Percentiles rank a stretch among this genome's conserved stretches.
Conservation (phyloP, 305 asterid species). For the Rubia tinctorum region DNA sequence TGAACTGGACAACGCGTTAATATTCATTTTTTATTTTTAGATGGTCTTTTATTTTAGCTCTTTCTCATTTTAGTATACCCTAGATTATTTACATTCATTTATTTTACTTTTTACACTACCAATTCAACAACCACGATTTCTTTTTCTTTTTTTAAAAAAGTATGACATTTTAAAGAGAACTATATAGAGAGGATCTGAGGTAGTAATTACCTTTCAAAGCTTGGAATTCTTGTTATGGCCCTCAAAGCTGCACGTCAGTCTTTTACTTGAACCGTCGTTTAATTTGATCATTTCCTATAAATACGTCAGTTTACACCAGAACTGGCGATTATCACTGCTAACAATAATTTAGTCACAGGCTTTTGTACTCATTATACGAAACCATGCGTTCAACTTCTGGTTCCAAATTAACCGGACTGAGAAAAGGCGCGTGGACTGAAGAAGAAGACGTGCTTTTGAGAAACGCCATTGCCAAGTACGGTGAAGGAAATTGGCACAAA, state of each 20-base stretch:
- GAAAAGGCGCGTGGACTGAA: constrained; percentile 52
- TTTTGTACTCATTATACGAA: background rate
- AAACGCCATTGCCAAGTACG: constrained; percentile 31
- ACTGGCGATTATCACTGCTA: background rate
- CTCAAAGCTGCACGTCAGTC: constrained; percentile 3
- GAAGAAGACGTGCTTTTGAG: constrained; percentile 44
- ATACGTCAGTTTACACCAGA: background rate
- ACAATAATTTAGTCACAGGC: background rate
- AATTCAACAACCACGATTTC: no score
- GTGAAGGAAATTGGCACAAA: constrained; percentile 56
- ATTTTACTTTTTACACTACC: no score
- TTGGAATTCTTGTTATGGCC: background rate
- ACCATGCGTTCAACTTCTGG: background rate
- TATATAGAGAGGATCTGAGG: no score
- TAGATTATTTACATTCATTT: no score
- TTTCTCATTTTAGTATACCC: no score
- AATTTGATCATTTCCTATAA: background rate
- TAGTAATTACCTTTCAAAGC: background rate
- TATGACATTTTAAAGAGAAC: no score
- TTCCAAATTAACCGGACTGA: constrained; percentile 11
- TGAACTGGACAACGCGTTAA: no score
- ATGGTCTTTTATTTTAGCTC: no score
- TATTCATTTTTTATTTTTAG: no score
- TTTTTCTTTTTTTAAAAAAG: no score
- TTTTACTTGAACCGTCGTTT: background rate